These are phyloP conservation scores for Syzygium aromaticum DNA, from an alignment of 345 rosid species.

Conservation along the genomic window DNA sequence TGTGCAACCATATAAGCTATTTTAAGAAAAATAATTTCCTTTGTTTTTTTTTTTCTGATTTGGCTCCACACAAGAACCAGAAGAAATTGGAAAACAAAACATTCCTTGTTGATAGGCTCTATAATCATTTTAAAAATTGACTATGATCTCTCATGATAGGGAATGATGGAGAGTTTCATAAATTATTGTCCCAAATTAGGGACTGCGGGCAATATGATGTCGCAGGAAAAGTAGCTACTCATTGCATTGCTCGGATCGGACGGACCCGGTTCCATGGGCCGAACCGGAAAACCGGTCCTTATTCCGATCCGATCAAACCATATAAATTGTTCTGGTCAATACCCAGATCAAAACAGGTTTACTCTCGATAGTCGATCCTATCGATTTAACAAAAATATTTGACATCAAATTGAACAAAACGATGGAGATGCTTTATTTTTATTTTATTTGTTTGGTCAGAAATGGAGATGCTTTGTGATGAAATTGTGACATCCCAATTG, in stretches of 20 bases:
- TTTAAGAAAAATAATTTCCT: background rate
- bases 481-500: too few relatives aligned
- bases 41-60: background rate
- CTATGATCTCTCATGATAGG: too few relatives aligned
- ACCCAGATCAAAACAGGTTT: background rate
- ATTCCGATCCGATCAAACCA: background rate
- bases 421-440: too few relatives aligned
- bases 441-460: too few relatives aligned
- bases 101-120: background rate
- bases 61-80: background rate
- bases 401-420: too few relatives aligned
- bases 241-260: background rate
- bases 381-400: too few relatives aligned
- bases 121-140: background rate
- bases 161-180: background rate
- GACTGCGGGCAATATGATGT: fast-evolving
- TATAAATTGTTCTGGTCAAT: background rate
- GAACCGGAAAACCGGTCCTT: background rate
- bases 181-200: background rate
- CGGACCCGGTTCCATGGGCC: background rate
- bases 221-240: too few relatives aligned
- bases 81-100: background rate
- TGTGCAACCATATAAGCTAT: background rate
- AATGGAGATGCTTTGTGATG: too few relatives aligned
- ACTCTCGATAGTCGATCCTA: too few relatives aligned